Percentiles rank a stretch among this genome's conserved stretches.
Conservation (phyloP, 2,329 filamentous ascomycete species). For the Stemphylium beticola region DNA sequence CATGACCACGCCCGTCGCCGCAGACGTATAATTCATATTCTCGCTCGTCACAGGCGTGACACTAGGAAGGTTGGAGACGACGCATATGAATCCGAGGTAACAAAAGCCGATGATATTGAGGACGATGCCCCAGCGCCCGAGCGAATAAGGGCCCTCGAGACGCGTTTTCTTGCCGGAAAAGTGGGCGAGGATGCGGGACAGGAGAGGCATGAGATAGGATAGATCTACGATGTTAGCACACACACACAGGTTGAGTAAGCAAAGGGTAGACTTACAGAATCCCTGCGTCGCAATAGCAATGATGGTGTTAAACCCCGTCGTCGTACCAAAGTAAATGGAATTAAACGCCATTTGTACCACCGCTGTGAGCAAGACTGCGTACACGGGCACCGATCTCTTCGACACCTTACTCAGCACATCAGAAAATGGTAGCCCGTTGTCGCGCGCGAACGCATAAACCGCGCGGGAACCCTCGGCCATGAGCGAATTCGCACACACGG, state of each 20-base stretch:
- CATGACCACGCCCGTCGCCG: constrained; percentile 62
- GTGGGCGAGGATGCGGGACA: constrained; percentile 58
- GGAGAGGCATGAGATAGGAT: constrained; percentile 63
- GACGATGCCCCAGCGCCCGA: constrained; percentile 53
- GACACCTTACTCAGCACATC: constrained; percentile 55
- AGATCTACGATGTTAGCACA: constrained; percentile 50
- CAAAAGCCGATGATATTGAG: constrained; percentile 59
- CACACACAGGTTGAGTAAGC: not conserved
- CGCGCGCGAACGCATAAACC: constrained; percentile 58
- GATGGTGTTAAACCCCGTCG: constrained; percentile 63
- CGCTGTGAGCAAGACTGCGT: constrained; percentile 56
- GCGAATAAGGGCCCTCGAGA: constrained; percentile 54
- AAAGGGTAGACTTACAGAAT: constrained; percentile 53
- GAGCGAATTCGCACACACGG: constrained; percentile 55
- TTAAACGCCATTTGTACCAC: constrained; percentile 60
- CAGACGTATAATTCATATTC: constrained; percentile 66
- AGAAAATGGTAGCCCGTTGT: constrained; percentile 62
- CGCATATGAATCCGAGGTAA: constrained; percentile 61
- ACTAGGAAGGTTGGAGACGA: constrained; percentile 64
- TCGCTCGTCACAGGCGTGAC: constrained; percentile 58
- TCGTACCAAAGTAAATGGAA: constrained; percentile 62
- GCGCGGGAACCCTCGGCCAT: constrained; percentile 56
- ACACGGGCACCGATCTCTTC: constrained; percentile 57
- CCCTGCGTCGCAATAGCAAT: constrained; percentile 64
- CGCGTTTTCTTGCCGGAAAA: constrained; percentile 52